Evolutionary conservation across 768 basidiomycete genomes (phyloP), one percentile per base, ranked within the genome.

Genomic region (Kwoniella sp.): DNA sequence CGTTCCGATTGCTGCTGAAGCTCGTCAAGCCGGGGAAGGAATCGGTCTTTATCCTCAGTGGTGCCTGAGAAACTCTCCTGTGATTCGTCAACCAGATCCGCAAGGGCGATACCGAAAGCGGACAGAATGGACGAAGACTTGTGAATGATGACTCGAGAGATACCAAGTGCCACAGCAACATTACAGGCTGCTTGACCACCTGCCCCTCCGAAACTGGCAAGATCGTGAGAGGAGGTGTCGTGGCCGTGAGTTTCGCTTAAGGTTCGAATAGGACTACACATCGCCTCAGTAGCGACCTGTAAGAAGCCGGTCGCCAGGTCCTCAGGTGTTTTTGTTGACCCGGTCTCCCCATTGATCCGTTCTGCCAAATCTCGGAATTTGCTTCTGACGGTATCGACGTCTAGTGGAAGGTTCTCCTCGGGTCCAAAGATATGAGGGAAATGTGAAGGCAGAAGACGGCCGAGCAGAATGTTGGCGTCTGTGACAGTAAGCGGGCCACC

Each of bases 261-360:
- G 4, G 92, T 87, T 1, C 92, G 87, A 56, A 96, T 94, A 12
- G 92, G 94, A 52, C 93, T 83, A 68, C 88, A 90, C 92, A 97
- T 96, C 0, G 91, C 92, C 82, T 97, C 94, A 70, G 95, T 96
- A 10, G 93, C 92, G 13, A 95, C 92, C 73, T 92, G 91, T 81
- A 96, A 89, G 80, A 93, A 95, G 3, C 92, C 93, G 68, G 90
- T 93, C 12, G 92, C 89, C 44, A 95, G 86, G 75, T 95, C 91
- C 72, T 97, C 93, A 30, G 92, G 75, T 4, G 61, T 65, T 46
- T 91, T 81, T 58, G 65, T 63, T 83, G 85, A 44, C 85, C 85
- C 13, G 60, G 74, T 87, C 22, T 82, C 82, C 8, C 82, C 83
- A 67, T 93, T 94, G 77, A 96, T 90, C 59, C 88, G 85, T 57